phyloP scores from a whole-genome alignment of 805 yeast species.

The Ogataea naganishii region DNA sequence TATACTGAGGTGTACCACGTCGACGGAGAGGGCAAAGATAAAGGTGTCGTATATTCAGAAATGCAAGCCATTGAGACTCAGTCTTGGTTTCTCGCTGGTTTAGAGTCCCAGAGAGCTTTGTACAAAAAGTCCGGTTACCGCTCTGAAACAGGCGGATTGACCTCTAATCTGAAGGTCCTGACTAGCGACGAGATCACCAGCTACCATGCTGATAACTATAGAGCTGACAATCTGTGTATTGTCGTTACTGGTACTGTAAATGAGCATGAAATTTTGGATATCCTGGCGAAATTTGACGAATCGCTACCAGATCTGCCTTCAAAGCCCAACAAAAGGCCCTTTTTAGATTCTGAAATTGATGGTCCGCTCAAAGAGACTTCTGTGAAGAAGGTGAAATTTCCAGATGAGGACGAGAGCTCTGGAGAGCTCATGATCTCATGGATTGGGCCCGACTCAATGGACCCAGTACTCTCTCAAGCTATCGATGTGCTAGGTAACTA shows the following conservation, averaged over 20 bases:
- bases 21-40: constrained; percentile 84
- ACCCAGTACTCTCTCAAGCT: constrained; percentile 52
- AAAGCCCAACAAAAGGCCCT: constrained; percentile 52
- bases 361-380: constrained; percentile 28
- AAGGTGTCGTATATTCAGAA: constrained; percentile 94
- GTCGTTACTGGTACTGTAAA: constrained; percentile 83
- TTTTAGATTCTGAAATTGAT: constrained; percentile 58
- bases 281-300: constrained; percentile 55
- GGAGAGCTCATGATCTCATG: constrained; percentile 71
- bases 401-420: constrained; percentile 80
- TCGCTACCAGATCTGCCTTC: constrained; percentile 37
- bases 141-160: constrained; percentile 90
- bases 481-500: constrained; percentile 64
- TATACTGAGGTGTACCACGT: constrained; percentile 91
- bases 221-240: constrained; percentile 78
- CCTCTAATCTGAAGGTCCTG: constrained; percentile 64
- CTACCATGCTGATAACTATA: constrained; percentile 65
- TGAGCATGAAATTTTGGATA: constrained; percentile 55
- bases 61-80: constrained; percentile 91
- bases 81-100: constrained; percentile 55
- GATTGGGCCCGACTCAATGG: constrained; percentile 66
- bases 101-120: constrained; percentile 51
- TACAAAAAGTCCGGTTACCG: constrained; percentile 71
- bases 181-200: constrained; percentile 65
- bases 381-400: constrained; percentile 58